These are phyloP conservation scores for Aspergillus homomorphus DNA, from an alignment of 495 filamentous ascomycete species.

Conservation along the genomic window DNA sequence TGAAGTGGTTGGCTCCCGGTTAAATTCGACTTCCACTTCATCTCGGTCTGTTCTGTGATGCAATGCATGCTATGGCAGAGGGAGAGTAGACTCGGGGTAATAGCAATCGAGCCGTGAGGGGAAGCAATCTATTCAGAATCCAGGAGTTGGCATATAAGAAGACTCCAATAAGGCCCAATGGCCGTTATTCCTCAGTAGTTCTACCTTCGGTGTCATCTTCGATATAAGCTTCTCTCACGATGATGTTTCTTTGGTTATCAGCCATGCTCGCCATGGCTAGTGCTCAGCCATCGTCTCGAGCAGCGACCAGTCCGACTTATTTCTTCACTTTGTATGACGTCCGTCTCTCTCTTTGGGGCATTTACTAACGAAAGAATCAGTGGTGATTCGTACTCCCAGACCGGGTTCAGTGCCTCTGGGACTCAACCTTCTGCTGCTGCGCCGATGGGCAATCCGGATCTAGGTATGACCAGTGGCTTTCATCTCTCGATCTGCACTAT, in stretches of 20 bases:
- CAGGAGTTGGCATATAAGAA: not conserved
- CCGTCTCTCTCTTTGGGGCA: not conserved
- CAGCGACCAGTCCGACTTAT: slow-evolving; percentile 20
- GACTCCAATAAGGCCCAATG: not conserved
- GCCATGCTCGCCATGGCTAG: slow-evolving; percentile 18
- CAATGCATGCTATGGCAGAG: not conserved
- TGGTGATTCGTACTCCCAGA: slow-evolving; percentile 61
- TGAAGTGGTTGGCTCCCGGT: not conserved
- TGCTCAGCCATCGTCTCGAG: slow-evolving; percentile 19
- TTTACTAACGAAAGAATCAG: slow-evolving; percentile 14
- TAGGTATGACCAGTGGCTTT: slow-evolving; percentile 33
- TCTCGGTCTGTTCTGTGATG: not conserved
- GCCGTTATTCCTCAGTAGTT: too few relatives aligned
- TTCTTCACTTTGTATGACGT: slow-evolving; percentile 37
- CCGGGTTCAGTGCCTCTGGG: slow-evolving; percentile 61
- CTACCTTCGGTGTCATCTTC: slow-evolving; percentile 1
- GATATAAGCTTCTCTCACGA: slow-evolving; percentile 8
- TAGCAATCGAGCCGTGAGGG: not conserved
- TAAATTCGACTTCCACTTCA: not conserved
- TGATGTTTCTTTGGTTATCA: slow-evolving; percentile 19
- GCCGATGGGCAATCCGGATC: slow-evolving; percentile 70
- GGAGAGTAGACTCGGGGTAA: not conserved
- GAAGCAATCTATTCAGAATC: not conserved
- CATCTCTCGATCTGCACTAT: too few relatives aligned
- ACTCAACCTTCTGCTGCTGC: slow-evolving; percentile 59